Conservation (phyloP, 345 rosid genomes). For the Boechera divaricarpa region DNA sequence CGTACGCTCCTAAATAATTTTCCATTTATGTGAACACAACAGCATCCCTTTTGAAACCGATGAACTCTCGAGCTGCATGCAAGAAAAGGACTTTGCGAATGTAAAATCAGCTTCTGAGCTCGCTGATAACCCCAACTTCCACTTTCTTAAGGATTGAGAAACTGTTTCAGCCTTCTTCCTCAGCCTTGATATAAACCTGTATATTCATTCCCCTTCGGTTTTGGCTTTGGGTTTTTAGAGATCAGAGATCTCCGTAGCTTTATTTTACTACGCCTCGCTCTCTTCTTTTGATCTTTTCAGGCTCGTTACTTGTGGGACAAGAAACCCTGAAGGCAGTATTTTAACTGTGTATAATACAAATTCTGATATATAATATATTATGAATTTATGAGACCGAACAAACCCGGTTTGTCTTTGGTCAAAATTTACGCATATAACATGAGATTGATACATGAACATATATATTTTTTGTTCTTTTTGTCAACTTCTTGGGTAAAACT, state of each 20-base stretch:
- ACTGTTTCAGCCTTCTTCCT: not conserved
- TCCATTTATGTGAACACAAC: constrained; percentile 27
- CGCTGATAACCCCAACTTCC: constrained; percentile 72
- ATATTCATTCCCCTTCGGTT: constrained; percentile 3
- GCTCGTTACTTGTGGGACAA: constrained; percentile 2
- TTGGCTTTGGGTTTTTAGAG: not conserved
- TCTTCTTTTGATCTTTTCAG: constrained; percentile 3
- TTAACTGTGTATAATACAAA: constrained; percentile 3
- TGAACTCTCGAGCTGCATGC: constrained; percentile 57
- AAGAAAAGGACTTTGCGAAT: constrained; percentile 66
- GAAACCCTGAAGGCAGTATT: constrained; percentile 13
- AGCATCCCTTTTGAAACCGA: constrained; percentile 90
- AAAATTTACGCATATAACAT: constrained; percentile 9
- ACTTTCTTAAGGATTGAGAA: constrained; percentile 70
- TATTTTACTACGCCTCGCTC: not conserved
- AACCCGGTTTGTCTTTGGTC: constrained; percentile 21
- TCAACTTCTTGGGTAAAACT: constrained; percentile 25
- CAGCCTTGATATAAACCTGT: constrained; percentile 17
- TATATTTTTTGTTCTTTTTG: not conserved
- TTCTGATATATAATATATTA: not conserved
- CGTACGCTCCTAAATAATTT: not conserved
- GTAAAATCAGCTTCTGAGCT: constrained; percentile 72
- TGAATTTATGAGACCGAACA: constrained; percentile 3
- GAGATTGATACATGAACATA: constrained; percentile 21
- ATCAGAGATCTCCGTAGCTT: constrained; percentile 9